Evolutionary conservation across 352 stramenopile genomes (phyloP).

Genomic region (Halophytophthora polymorphica): DNA sequence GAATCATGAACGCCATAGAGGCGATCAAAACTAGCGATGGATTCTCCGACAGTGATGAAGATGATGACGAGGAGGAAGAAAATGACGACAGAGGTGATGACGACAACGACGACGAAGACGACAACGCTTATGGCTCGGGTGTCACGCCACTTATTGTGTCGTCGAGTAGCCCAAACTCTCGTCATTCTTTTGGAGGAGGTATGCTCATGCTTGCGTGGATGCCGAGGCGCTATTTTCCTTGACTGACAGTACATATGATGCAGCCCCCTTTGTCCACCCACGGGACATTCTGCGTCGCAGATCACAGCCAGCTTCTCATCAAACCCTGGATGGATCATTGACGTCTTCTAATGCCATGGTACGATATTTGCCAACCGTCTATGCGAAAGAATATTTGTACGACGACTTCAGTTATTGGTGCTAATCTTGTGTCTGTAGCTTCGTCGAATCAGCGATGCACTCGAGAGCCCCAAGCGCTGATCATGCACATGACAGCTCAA

Average conservation of each 20-base stretch:
- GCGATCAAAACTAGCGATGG: slow-evolving; percentile 72
- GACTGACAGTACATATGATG: neutral
- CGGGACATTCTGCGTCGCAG: slow-evolving; percentile 43
- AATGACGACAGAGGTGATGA: slow-evolving; percentile 36
- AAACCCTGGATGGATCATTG: slow-evolving; percentile 17
- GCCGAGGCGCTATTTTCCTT: neutral
- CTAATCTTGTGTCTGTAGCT: slow-evolving; percentile 28
- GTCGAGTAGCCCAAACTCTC: neutral
- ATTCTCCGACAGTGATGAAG: slow-evolving; percentile 59
- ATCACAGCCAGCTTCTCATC: slow-evolving; percentile 35
- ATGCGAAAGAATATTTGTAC: too few relatives aligned
- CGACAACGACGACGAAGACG: slow-evolving; percentile 23
- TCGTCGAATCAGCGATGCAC: slow-evolving; percentile 56
- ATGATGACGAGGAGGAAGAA: slow-evolving; percentile 40
- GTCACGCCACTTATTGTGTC: neutral
- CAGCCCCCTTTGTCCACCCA: slow-evolving; percentile 26
- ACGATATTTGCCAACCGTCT: slow-evolving; percentile 1
- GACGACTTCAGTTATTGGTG: neutral
- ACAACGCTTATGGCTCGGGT: slow-evolving; percentile 7
- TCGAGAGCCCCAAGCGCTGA: slow-evolving; percentile 33
- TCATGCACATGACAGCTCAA: too few relatives aligned
- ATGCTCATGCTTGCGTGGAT: neutral
- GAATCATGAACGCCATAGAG: slow-evolving; percentile 73
- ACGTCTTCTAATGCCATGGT: slow-evolving; percentile 66
- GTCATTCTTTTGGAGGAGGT: slow-evolving; percentile 23